These are phyloP conservation scores for Phytopythium boreale DNA, from an alignment of 352 stramenopile genomes.

Conservation along the genomic window DNA sequence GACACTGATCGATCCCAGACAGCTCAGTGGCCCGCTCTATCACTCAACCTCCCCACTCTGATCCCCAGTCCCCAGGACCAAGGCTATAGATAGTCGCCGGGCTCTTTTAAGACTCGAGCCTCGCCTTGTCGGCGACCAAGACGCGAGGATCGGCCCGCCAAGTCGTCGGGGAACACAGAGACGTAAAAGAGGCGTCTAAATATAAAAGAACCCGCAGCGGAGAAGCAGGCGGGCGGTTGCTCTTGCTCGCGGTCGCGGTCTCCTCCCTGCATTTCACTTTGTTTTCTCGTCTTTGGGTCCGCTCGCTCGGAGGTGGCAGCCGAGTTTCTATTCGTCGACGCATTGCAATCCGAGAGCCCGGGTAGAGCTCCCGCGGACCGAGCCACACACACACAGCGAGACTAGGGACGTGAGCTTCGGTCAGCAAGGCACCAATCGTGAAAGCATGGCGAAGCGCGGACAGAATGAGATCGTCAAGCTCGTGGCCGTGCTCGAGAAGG, in stretches of 20 bases:
- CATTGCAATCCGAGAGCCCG: background rate
- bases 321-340: background rate
- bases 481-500: constrained; percentile 66
- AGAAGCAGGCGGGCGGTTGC: background rate
- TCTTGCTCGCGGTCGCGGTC: background rate
- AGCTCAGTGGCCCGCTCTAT: too few species aligned
- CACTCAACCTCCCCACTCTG: background rate
- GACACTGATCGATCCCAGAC: background rate
- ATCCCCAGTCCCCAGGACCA: background rate
- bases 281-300: constrained; percentile 7
- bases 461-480: constrained; percentile 69
- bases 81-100: background rate
- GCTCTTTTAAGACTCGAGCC: background rate
- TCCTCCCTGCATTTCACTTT: constrained; percentile 1
- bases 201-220: background rate
- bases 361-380: background rate
- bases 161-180: background rate
- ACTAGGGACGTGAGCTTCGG: background rate
- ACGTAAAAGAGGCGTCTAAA: constrained; percentile 1
- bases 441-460: constrained; percentile 64
- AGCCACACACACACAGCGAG: background rate
- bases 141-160: background rate
- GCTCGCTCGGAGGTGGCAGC: background rate
- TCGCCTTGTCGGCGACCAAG: too few species aligned
- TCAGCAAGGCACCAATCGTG: background rate